Conservation (phyloP, 768 basidiomycete genomes). For the Piloderma croceum region DNA sequence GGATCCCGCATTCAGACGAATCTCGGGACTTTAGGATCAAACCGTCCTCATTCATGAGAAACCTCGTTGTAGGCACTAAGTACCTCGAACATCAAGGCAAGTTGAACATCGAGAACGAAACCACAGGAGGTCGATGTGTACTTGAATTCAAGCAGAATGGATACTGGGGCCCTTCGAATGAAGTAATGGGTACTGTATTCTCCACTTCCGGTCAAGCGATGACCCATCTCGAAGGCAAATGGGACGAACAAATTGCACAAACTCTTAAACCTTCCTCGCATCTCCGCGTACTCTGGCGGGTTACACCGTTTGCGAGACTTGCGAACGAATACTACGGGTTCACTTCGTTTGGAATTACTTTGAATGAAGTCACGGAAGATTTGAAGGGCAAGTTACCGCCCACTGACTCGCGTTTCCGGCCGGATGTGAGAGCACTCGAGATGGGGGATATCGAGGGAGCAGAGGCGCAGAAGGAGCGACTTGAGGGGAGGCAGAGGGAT, state of each 20-base stretch:
- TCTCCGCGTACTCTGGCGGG: slow-evolving; percentile 74
- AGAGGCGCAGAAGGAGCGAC: slow-evolving; percentile 62
- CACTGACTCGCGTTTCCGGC: slow-evolving; percentile 77
- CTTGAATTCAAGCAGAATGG: slow-evolving; percentile 85
- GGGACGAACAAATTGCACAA: slow-evolving; percentile 79
- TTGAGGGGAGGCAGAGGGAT: slow-evolving; percentile 75
- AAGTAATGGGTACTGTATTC: slow-evolving; percentile 58
- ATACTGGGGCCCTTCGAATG: slow-evolving; percentile 76
- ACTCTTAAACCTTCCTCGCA: slow-evolving; percentile 61
- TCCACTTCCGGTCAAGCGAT: slow-evolving; percentile 47
- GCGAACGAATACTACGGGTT: slow-evolving; percentile 75
- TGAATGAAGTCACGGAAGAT: slow-evolving; percentile 75
- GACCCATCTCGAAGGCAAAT: slow-evolving; percentile 78
- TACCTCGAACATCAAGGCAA: slow-evolving; percentile 84
- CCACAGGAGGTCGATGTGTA: slow-evolving; percentile 50
- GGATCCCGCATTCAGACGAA: slow-evolving; percentile 3
- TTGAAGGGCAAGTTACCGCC: slow-evolving; percentile 59
- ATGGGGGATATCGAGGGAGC: slow-evolving; percentile 67
- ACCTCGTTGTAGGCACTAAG: slow-evolving; percentile 86
- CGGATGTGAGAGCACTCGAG: slow-evolving; percentile 80
- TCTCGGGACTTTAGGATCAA: slow-evolving; percentile 72
- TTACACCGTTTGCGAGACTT: slow-evolving; percentile 67
- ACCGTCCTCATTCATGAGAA: slow-evolving; percentile 84
- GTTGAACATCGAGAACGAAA: slow-evolving; percentile 65
- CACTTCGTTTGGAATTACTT: slow-evolving; percentile 69